Evolutionary conservation across 257 asterid species (phyloP).

Genomic region (Lithospermum erythrorhizon): DNA sequence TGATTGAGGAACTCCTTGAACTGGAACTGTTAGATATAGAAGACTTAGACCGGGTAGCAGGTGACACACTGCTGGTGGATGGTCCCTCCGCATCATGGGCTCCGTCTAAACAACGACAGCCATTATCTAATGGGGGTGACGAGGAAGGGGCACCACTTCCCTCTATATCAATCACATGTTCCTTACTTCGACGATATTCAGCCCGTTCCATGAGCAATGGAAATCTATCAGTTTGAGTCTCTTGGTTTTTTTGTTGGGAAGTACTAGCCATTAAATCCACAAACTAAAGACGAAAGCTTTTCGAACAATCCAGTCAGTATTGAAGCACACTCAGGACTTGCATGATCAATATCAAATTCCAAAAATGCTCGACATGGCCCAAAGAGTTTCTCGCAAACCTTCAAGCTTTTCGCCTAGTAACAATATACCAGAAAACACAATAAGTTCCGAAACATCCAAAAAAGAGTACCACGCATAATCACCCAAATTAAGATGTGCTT

Average conservation of each 20-base stretch:
- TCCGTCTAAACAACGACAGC: slow-evolving; percentile 9
- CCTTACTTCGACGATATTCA: slow-evolving; percentile 19
- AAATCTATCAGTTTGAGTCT: slow-evolving; percentile 22
- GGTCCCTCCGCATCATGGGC: slow-evolving; percentile 16
- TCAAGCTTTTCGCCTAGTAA: slow-evolving; percentile 3
- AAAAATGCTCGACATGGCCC: neutral
- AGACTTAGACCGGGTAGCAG: slow-evolving; percentile 14
- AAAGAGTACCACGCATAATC: neutral
- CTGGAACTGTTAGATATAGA: slow-evolving; percentile 15
- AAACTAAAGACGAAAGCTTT: slow-evolving; percentile 3
- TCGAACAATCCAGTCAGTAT: neutral
- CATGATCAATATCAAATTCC: neutral
- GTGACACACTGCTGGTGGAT: slow-evolving; percentile 7
- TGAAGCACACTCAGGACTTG: slow-evolving; percentile 4
- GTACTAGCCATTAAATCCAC: slow-evolving; percentile 26
- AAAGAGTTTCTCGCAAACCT: neutral
- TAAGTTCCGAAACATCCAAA: neutral
- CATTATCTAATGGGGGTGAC: slow-evolving; percentile 16
- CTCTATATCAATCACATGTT: slow-evolving; percentile 29
- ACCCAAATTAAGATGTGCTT: too few species aligned
- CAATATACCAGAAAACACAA: neutral
- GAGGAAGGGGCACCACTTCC: slow-evolving; percentile 23
- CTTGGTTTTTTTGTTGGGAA: slow-evolving; percentile 19
- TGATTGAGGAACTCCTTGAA: slow-evolving; percentile 14
- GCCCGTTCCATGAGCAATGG: slow-evolving; percentile 37